phyloP scores from a whole-genome alignment of 805 yeast species.

The Blastobotrys chiropterorum region DNA sequence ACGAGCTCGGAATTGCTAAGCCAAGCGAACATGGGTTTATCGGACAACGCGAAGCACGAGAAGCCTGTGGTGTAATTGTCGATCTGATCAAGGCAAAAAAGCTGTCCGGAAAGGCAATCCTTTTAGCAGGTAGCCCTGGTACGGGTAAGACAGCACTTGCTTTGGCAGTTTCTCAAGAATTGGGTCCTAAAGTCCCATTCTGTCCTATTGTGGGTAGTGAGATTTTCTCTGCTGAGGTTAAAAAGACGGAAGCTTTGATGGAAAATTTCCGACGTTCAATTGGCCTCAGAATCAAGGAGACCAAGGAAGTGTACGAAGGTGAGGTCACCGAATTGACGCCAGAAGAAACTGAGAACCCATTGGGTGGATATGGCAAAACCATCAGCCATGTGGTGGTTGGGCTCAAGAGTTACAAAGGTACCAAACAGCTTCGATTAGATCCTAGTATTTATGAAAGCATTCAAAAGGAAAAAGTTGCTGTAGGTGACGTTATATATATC shows the following conservation, averaged over 20 bases:
- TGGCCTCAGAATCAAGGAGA: constrained; percentile 92
- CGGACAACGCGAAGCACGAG: constrained; percentile 62
- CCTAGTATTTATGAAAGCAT: constrained; percentile 90
- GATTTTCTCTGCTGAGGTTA: constrained; percentile 90
- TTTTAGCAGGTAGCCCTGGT: constrained; percentile 96
- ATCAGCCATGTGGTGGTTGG: constrained; percentile 92
- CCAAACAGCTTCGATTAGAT: constrained; percentile 81
- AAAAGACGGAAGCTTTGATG: constrained; percentile 93
- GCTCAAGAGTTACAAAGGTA: constrained; percentile 84
- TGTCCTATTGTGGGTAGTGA: constrained; percentile 96
- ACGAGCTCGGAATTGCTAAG: constrained; percentile 82
- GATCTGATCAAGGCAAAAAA: constrained; percentile 87
- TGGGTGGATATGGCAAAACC: constrained; percentile 97
- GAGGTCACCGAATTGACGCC: constrained; percentile 95
- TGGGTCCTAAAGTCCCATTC: constrained; percentile 96
- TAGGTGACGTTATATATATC: constrained; percentile 95
- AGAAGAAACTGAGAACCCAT: constrained; percentile 92
- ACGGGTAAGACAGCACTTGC: constrained; percentile 98
- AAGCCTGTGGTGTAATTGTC: constrained; percentile 90
- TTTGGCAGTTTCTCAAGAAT: constrained; percentile 88
- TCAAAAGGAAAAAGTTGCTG: constrained; percentile 87
- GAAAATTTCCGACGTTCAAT: constrained; percentile 95
- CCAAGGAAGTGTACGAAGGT: constrained; percentile 96
- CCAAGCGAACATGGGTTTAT: constrained; percentile 83
- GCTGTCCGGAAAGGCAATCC: constrained; percentile 92